Evolutionary conservation across 2,329 filamentous ascomycete genomes (phyloP), one percentile per base, ranked within the genome.

Genomic region (Aspergillus sp.): DNA sequence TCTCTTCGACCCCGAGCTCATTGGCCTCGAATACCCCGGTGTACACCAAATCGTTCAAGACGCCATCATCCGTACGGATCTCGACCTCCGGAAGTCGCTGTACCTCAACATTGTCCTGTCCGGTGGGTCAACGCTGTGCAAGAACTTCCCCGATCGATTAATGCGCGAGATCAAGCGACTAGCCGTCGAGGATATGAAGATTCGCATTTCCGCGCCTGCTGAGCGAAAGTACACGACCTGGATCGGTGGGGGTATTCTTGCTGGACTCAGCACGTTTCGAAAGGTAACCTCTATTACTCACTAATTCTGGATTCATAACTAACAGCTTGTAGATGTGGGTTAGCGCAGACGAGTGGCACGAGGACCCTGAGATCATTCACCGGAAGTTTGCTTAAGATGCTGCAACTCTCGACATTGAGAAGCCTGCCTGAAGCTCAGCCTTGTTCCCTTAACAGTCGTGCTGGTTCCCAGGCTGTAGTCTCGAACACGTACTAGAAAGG

Each of bases 261-360:
- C 95, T 35, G 93, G 95, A 6, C 79, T 99, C 76, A 98, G 93
- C 80, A 99, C 95, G 55, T 99, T 99, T 80, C 89, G 93, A 81
- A 99, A 98, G 90, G 92, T 95, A 76, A 74, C 83, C 73, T 47
- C 21, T 33, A 43, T 55, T 15, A 23, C 35, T 15, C 35, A 14
- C n/a, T 6, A n/a, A 7, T 31, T 24, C 5, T 40, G 8, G 8
- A 3, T 27, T 47, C n/a, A 7, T 23, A n/a, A 53, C 49, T 59
- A 21, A 53, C 7, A 17, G 11, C 15, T 1, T 51, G 33, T 73
- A 96, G 93, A 99, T 99, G 95, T 98, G 95, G 92, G 95, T 99
- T 71, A 96, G 92, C 78, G 93, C 96, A 73, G 95, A 98, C 73
- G 95, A 99, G 81, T 99, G 95, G 95, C 95, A 99, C 75, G 95